phyloP scores from a whole-genome alignment of 2,329 filamentous ascomycete genomes.

The Verruconis gallopava region DNA sequence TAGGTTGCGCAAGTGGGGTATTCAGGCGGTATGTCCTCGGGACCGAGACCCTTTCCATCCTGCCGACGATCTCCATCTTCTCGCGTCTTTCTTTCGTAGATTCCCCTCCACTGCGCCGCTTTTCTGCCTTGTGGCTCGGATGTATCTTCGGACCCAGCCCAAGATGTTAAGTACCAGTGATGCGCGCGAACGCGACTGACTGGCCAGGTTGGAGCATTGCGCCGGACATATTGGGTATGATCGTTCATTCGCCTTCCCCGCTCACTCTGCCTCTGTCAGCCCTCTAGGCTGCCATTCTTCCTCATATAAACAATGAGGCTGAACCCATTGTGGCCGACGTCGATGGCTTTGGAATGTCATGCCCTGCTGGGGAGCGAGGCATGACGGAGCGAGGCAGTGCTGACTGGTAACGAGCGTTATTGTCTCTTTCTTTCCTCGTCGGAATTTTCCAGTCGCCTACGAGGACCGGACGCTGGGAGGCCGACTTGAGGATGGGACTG shows the following conservation, averaged over 20 bases:
- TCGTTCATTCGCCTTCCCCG: conserved; percentile 26
- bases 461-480: conserved; percentile 1
- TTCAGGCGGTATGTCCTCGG: conserved; percentile 2
- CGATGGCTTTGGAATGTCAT: conserved; percentile 7
- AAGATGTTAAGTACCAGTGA: conserved; percentile 11
- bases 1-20: conserved; percentile 4
- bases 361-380: background rate
- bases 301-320: conserved; percentile 23
- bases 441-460: conserved; percentile 12
- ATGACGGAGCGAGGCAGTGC: conserved; percentile 17
- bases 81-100: conserved; percentile 15
- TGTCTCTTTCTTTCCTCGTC: conserved; percentile 15
- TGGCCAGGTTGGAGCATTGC: conserved; percentile 19
- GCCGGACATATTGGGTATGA: conserved; percentile 31
- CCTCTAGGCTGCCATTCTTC: conserved; percentile 15
- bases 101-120: conserved; percentile 12
- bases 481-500: conserved; percentile 18
- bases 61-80: conserved; percentile 17
- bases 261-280: conserved; percentile 15
- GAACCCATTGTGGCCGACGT: conserved; percentile 22
- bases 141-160: conserved; percentile 13
- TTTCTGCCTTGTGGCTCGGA: conserved; percentile 24
- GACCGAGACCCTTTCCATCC: conserved; percentile 13
- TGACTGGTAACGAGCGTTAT: conserved; percentile 30
- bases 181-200: background rate